Evolutionary conservation across 2,329 filamentous ascomycete genomes (phyloP).

Genomic region (Penicillium decumbens): DNA sequence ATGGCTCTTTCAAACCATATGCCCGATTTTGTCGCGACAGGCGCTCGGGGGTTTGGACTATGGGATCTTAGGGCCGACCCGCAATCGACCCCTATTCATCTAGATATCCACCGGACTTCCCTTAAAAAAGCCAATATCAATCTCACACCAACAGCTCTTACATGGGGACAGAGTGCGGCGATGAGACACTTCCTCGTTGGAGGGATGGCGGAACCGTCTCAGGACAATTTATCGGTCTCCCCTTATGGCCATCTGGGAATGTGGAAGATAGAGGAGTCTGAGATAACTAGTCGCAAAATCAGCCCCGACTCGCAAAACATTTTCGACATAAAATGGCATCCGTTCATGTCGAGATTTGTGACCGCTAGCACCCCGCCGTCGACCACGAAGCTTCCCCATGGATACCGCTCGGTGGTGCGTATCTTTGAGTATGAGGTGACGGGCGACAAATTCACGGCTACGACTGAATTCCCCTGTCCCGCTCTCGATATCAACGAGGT

Average conservation of each 20-base stretch:
- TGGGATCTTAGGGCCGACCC: slow-evolving; percentile 35
- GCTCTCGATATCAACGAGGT: slow-evolving; percentile 60
- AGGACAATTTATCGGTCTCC: slow-evolving; percentile 30
- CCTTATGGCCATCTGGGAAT: slow-evolving; percentile 51
- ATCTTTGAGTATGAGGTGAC: slow-evolving; percentile 42
- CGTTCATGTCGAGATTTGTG: slow-evolving; percentile 47
- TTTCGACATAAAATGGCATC: slow-evolving; percentile 58
- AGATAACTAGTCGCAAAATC: slow-evolving; percentile 36
- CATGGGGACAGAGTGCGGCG: slow-evolving; percentile 42
- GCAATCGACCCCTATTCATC: slow-evolving; percentile 20
- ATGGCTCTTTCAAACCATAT: slow-evolving; percentile 45
- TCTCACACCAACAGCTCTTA: slow-evolving; percentile 45
- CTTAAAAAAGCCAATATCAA: slow-evolving; percentile 30
- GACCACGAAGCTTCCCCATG: slow-evolving; percentile 30
- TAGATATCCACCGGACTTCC: slow-evolving; percentile 23
- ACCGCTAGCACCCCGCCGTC: slow-evolving; percentile 44
- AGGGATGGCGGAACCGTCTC: slow-evolving; percentile 48
- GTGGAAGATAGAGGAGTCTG: slow-evolving; percentile 48
- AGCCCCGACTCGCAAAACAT: slow-evolving; percentile 50
- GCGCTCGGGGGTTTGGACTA: slow-evolving; percentile 33
- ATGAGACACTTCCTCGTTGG: slow-evolving; percentile 48
- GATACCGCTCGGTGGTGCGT: slow-evolving; percentile 49
- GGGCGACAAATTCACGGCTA: background rate
- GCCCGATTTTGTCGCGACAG: slow-evolving; percentile 47
- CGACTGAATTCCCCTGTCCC: slow-evolving; percentile 50